phyloP scores from a whole-genome alignment of 2,329 filamentous ascomycete species.

The Penicillium fuscoglaucum region DNA sequence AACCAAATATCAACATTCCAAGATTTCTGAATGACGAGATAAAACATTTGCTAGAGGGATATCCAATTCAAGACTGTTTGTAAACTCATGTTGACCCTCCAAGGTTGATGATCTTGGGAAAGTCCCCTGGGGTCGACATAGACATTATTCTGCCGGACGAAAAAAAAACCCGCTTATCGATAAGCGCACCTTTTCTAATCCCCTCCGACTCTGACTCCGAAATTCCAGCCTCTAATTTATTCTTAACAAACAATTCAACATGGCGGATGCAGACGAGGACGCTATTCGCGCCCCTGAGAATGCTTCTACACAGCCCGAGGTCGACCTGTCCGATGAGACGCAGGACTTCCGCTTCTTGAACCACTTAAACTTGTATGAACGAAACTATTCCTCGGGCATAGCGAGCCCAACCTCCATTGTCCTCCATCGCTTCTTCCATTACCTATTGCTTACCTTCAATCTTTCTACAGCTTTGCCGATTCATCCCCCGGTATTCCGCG shows the following conservation, averaged over 20 bases:
- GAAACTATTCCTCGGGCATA: neutral
- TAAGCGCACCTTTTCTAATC: conserved; percentile 19
- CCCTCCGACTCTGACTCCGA: conserved; percentile 12
- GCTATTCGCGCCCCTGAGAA: conserved; percentile 35
- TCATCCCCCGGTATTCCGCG: conserved; percentile 64
- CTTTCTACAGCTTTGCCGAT: conserved; percentile 33
- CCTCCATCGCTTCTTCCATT: neutral
- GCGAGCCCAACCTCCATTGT: neutral
- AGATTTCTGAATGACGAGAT: neutral
- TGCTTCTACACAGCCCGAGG: conserved; percentile 48
- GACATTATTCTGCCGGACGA: neutral
- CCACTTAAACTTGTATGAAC: conserved; percentile 52
- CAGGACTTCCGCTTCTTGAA: conserved; percentile 81
- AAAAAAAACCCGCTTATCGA: conserved; percentile 23
- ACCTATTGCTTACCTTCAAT: conserved; percentile 36
- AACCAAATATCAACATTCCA: neutral
- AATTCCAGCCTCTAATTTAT: neutral
- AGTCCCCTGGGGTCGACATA: neutral
- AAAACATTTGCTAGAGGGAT: neutral
- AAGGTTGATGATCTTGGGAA: neutral
- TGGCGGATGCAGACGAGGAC: conserved; percentile 50
- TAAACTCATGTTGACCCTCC: neutral
- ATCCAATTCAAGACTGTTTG: neutral
- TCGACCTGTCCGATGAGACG: conserved; percentile 72
- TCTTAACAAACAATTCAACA: conserved; percentile 19